Evolutionary conservation across 2,329 filamentous ascomycete genomes (phyloP).

Genomic region (Karstenula rhodostoma): DNA sequence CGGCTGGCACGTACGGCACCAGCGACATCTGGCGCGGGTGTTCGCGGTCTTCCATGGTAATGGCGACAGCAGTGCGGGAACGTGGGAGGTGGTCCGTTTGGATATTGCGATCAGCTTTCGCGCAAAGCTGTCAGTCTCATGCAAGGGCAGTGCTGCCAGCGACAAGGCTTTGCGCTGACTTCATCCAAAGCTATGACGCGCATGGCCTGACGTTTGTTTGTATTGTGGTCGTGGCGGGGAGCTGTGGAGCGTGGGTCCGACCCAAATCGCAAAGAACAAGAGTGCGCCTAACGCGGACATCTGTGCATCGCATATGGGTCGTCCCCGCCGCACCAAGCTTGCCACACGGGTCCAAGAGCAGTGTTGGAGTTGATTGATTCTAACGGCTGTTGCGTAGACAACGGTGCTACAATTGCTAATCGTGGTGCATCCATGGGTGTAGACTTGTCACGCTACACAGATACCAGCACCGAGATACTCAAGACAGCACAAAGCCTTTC

Average conservation of each 20-base stretch:
- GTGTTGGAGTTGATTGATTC: not conserved
- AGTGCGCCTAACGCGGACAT: not conserved
- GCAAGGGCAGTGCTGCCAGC: constrained; percentile 5
- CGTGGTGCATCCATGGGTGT: not conserved
- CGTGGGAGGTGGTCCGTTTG: constrained; percentile 17
- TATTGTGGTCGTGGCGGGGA: constrained; percentile 4
- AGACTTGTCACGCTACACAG: not conserved
- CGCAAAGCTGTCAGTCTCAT: constrained; percentile 3
- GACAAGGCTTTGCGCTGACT: constrained; percentile 11
- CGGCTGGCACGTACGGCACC: constrained; percentile 76
- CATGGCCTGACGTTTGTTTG: constrained; percentile 17
- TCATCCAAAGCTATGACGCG: constrained; percentile 10
- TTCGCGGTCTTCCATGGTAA: constrained; percentile 43
- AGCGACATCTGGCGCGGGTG: constrained; percentile 66
- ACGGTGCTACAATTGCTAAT: not conserved
- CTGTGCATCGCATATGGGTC: not conserved
- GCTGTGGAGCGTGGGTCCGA: constrained; percentile 3
- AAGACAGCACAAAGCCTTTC: not conserved
- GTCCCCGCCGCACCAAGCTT: not conserved
- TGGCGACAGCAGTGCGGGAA: constrained; percentile 20
- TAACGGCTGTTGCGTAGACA: not conserved
- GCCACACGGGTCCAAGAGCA: not conserved
- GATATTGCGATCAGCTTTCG: constrained; percentile 12
- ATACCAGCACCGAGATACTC: not conserved
- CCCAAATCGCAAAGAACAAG: not conserved